Conservation (phyloP, 1,139 yeast genomes). For the Kazachstania sp. region DNA sequence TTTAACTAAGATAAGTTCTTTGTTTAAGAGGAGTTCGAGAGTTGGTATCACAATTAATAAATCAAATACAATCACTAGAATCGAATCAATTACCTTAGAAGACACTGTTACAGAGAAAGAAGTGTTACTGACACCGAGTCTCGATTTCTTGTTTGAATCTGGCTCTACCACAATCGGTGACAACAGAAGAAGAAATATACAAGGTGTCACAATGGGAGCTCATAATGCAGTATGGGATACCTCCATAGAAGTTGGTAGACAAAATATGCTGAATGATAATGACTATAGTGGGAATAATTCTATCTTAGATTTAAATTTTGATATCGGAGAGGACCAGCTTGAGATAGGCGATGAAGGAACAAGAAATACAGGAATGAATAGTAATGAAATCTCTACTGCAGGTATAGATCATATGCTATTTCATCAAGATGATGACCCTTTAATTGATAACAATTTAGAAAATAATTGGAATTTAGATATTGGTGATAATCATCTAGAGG, state of each 20-base stretch:
- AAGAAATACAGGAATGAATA: conserved; percentile 1
- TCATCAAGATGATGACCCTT: conserved; percentile 3
- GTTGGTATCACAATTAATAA: conserved; percentile 35
- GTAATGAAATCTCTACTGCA: neutral
- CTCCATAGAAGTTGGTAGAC: conserved; percentile 30
- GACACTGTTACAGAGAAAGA: conserved; percentile 79
- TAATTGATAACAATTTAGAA: neutral
- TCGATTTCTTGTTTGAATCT: conserved; percentile 36
- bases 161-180: conserved; percentile 7
- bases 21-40: conserved; percentile 46
- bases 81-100: conserved; percentile 52
- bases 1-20: conserved; percentile 59
- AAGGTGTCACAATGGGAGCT: conserved; percentile 21
- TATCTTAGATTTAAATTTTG: conserved; percentile 29
- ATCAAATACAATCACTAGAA: conserved; percentile 44
- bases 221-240: conserved; percentile 19
- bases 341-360: conserved; percentile 12
- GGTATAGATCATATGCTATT: neutral
- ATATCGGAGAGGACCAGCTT: conserved; percentile 11
- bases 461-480: conserved; percentile 3
- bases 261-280: conserved; percentile 28
- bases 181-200: conserved; percentile 23
- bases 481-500: neutral
- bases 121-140: conserved; percentile 56
- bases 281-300: conserved; percentile 21